These are phyloP conservation scores for Penicillium diatomitis DNA, from an alignment of 495 filamentous ascomycete species.

Conservation along the genomic window DNA sequence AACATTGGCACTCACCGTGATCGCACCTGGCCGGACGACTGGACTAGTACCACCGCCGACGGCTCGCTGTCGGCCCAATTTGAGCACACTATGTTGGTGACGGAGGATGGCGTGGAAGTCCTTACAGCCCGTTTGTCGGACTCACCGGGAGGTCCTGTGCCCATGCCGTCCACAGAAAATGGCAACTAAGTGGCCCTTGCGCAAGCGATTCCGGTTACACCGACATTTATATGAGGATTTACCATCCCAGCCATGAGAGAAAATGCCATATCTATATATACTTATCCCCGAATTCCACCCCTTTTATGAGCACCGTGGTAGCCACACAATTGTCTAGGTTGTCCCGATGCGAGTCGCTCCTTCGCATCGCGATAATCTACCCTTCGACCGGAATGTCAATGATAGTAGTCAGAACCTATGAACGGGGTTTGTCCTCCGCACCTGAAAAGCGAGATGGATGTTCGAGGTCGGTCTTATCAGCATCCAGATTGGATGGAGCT, in stretches of 20 bases:
- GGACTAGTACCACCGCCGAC: conserved; percentile 78
- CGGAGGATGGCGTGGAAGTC: conserved; percentile 86
- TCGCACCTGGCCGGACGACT: conserved; percentile 83
- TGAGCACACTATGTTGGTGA: conserved; percentile 91
- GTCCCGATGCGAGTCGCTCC: no score
- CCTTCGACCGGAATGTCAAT: no score
- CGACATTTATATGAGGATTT: conserved; percentile 1
- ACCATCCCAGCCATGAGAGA: conserved; percentile 2
- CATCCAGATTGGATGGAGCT: no score
- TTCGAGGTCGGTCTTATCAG: no score
- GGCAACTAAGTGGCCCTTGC: conserved; percentile 7
- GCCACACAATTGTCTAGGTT: no score
- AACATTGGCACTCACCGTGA: conserved; percentile 71
- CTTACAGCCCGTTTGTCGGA: conserved; percentile 72
- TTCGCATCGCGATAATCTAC: no score
- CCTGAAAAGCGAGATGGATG: no score
- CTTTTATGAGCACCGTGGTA: no score
- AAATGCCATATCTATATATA: no score
- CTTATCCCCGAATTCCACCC: no score
- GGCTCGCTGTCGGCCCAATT: conserved; percentile 81
- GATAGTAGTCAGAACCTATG: no score
- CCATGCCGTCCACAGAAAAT: conserved; percentile 43
- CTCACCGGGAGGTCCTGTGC: conserved; percentile 77
- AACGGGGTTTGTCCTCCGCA: no score
- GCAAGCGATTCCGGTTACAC: conserved; percentile 6